Percentiles rank a stretch among this genome's conserved stretches.
Conservation (phyloP, 805 yeast species). For the Candida koratica region DNA sequence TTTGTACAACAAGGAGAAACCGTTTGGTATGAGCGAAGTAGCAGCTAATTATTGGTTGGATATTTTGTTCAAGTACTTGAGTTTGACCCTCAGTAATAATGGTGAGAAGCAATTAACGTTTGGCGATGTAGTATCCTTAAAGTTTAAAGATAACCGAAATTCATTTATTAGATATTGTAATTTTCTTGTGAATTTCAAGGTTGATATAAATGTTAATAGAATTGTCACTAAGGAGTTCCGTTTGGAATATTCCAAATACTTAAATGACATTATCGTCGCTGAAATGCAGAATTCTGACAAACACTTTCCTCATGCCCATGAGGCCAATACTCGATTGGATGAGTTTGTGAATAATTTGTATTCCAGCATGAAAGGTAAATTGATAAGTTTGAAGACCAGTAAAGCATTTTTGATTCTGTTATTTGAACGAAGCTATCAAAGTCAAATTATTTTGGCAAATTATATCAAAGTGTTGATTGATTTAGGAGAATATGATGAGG, state of each 20-base stretch:
- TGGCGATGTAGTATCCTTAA: conserved; percentile 16
- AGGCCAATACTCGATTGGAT: conserved; percentile 17
- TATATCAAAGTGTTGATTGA: conserved; percentile 31
- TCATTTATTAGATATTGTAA: conserved; percentile 25
- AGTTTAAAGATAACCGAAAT: conserved; percentile 23
- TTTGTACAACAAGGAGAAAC: conserved; percentile 19
- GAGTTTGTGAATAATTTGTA: conserved; percentile 31
- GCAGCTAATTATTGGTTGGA: conserved; percentile 36
- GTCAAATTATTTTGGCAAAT: conserved; percentile 30
- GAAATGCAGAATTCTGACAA: conserved; percentile 15
- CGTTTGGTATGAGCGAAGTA: conserved; percentile 28
- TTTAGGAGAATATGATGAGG: conserved; percentile 39
- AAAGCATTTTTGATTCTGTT: conserved; percentile 30
- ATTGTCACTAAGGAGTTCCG: conserved; percentile 17
- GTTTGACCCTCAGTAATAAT: conserved; percentile 16
- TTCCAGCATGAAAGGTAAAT: conserved; percentile 23
- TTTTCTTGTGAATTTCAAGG: conserved; percentile 20
- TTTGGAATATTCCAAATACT: conserved; percentile 23
- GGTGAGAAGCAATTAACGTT: conserved; percentile 19
- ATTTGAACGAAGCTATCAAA: conserved; percentile 34
- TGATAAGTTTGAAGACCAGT: conserved; percentile 22
- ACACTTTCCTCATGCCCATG: conserved; percentile 30
- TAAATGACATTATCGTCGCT: conserved; percentile 18
- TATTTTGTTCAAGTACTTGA: conserved; percentile 19
- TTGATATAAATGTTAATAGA: conserved; percentile 12